phyloP scores from a whole-genome alignment of 768 basidiomycete genomes.

The Collybia sordida region DNA sequence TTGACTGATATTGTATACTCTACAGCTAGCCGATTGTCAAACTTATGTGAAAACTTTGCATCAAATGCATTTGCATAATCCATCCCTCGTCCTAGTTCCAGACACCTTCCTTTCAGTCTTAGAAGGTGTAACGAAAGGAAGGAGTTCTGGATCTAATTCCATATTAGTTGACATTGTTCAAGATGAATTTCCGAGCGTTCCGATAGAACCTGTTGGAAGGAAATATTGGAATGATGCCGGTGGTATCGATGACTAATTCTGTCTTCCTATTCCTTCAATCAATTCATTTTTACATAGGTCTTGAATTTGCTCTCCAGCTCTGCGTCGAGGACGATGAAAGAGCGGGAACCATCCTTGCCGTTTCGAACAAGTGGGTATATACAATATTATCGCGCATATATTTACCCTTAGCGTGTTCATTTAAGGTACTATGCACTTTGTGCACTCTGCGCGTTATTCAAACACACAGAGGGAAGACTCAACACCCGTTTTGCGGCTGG shows the following conservation, averaged over 20 bases:
- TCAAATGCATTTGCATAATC: slow-evolving; percentile 78
- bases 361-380: slow-evolving; percentile 72
- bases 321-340: slow-evolving; percentile 81
- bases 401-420: not conserved
- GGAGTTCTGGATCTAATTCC: slow-evolving; percentile 47
- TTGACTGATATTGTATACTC: not conserved
- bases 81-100: slow-evolving; percentile 72
- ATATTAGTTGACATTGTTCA: slow-evolving; percentile 70
- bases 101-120: slow-evolving; percentile 71
- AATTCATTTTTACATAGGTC: slow-evolving; percentile 42
- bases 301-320: slow-evolving; percentile 76
- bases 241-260: slow-evolving; percentile 37
- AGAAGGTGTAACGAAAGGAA: slow-evolving; percentile 49
- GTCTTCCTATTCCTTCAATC: not conserved
- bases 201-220: slow-evolving; percentile 69
- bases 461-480: slow-evolving; percentile 69
- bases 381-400: slow-evolving; percentile 7
- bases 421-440: slow-evolving; percentile 86
- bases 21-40: slow-evolving; percentile 78
- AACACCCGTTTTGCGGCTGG: slow-evolving; percentile 68
- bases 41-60: slow-evolving; percentile 89
- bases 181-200: slow-evolving; percentile 70
- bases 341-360: slow-evolving; percentile 75
- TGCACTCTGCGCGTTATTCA: slow-evolving; percentile 85
- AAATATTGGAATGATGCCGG: slow-evolving; percentile 86